Percentiles rank a stretch among this genome's conserved stretches.
phyloP scores from a whole-genome alignment of 2,329 filamentous ascomycete species.

The Beauveria sp. region DNA sequence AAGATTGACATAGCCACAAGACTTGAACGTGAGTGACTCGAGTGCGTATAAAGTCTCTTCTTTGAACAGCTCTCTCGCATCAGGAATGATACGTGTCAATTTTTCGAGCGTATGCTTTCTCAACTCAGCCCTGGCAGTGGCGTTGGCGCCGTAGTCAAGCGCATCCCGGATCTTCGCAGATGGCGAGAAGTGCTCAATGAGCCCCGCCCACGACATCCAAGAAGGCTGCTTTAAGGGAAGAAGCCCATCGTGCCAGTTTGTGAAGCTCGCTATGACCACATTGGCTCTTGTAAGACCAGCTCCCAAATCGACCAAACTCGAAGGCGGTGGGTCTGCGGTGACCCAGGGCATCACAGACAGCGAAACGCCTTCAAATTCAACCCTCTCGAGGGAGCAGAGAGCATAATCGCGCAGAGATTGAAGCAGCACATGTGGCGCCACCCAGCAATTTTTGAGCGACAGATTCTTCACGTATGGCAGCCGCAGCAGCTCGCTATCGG shows the following conservation, averaged over 20 bases:
- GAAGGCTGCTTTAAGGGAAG: constrained; percentile 17
- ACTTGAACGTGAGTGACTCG: constrained; percentile 43
- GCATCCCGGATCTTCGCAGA: constrained; percentile 24
- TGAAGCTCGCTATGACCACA: background rate
- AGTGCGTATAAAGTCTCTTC: constrained; percentile 26
- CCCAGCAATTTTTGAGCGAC: constrained; percentile 63
- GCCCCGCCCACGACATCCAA: constrained; percentile 32
- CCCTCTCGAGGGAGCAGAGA: constrained; percentile 37
- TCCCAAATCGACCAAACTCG: background rate
- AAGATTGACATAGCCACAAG: constrained; percentile 53
- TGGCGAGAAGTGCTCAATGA: constrained; percentile 36
- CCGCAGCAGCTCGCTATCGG: constrained; percentile 30
- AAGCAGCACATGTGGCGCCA: constrained; percentile 49
- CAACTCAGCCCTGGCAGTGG: too few relatives aligned
- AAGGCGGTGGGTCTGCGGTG: too few relatives aligned
- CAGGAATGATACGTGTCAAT: constrained; percentile 18
- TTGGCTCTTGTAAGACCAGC: background rate
- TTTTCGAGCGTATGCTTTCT: background rate
- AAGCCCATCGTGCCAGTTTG: background rate
- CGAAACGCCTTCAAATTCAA: constrained; percentile 59
- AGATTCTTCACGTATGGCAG: constrained; percentile 52
- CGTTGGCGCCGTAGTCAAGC: background rate
- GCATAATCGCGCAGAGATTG: constrained; percentile 43
- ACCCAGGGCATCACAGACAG: constrained; percentile 40
- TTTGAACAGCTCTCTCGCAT: constrained; percentile 14